Evolutionary conservation across 2,329 filamentous ascomycete genomes (phyloP).

Genomic region (Geosmithia morbida): DNA sequence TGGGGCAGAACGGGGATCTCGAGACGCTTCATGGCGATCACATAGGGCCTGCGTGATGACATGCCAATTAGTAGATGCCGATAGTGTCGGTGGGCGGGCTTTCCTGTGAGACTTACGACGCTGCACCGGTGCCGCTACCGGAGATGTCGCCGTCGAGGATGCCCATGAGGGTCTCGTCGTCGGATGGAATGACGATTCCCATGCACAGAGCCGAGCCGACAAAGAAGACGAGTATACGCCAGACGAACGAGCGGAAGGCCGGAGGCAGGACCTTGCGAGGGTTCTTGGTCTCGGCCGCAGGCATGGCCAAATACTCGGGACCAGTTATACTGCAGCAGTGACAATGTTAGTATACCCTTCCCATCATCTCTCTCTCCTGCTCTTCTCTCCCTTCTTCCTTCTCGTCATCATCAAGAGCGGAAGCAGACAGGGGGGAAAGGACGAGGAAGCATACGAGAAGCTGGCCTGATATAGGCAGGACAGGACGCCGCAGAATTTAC

Average conservation of each 20-base stretch:
- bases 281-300: constrained; percentile 43
- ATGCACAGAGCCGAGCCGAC: constrained; percentile 49
- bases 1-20: constrained; percentile 48
- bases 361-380: no score
- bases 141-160: constrained; percentile 29
- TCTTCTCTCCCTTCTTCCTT: no score
- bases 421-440: no score
- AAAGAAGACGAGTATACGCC: constrained; percentile 35
- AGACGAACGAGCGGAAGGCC: constrained; percentile 38
- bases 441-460: constrained; percentile 21
- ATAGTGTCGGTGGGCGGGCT: neutral
- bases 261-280: constrained; percentile 39
- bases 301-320: constrained; percentile 44
- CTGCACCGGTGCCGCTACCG: constrained; percentile 8
- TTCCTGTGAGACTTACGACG: constrained; percentile 9
- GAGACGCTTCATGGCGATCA: constrained; percentile 43
- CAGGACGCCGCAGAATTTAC: constrained; percentile 46
- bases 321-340: constrained; percentile 28
- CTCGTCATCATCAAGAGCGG: no score
- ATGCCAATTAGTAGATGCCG: no score
- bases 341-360: neutral
- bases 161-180: constrained; percentile 32
- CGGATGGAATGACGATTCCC: constrained; percentile 31
- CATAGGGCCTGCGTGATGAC: constrained; percentile 44
- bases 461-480: constrained; percentile 30